Evolutionary conservation across 1,284 basidiomycete species (phyloP), one percentile per base, ranked within the genome.

Genomic region (Rhodotorula sp.): DNA sequence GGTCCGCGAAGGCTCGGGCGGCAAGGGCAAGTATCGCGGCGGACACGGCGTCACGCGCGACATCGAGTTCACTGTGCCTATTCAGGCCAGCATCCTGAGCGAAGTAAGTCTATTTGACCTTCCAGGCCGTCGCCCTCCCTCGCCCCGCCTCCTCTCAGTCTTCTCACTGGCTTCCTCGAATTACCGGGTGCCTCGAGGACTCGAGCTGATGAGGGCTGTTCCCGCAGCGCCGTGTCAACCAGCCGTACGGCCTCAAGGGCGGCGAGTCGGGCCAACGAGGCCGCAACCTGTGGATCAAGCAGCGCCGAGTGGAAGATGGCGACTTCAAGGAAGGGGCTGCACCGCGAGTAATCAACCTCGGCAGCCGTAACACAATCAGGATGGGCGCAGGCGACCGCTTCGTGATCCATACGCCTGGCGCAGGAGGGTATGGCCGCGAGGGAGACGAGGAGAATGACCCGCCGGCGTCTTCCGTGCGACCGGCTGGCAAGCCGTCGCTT

Each of bases 171-270:
- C 3, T 34, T 34, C 49, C 16, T 50, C 13, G 16, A 9, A 17
- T 50, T 50, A 21, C 49, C 7, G 3, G 19, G 14, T 50, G 9
- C n/a, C 19, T 9, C 13, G n/a, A 23, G 50, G 8, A 23, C 12
- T 19, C n/a, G 27, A 13, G 19, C 55, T 44, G 17, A 50, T 44
- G 19, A n/a, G 19, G 0, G 50, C 70, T 50, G 79, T 77, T 56
- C 80, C 56, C 54, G 8, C 92, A 94, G 85, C 85, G 96, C 70
- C 86, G 96, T 19, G 93, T 94, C 0, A 87, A 91, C 48, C 88
- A 90, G 74, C 96, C 96, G 21, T 97, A 96, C 80, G 96, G 96
- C 1, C 81, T 95, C 80, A 88, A 91, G 76, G 95, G 95, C 12
- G 96, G 96, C 10, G 87, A 86, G n/a, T 85, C 88, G 8, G 95